Conservation (phyloP, 139 green algal genomes). For the Eudorina sp. region DNA sequence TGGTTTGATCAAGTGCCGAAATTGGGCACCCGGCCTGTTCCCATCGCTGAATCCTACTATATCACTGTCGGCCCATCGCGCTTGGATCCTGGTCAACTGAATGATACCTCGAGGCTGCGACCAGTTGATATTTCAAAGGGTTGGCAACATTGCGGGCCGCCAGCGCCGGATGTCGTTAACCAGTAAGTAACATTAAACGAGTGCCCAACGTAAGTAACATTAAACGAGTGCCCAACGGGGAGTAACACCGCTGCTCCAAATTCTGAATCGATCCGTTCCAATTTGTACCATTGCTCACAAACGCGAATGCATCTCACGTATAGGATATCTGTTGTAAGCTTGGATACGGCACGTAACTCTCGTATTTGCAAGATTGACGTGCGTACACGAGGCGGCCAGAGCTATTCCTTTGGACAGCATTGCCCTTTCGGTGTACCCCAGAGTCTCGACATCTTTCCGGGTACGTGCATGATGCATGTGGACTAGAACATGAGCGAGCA, state of each 20-base stretch:
- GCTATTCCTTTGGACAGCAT: conserved; percentile 21
- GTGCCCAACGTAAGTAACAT: neutral
- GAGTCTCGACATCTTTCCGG: conserved; percentile 10
- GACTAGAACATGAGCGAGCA: neutral
- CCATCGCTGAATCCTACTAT: neutral
- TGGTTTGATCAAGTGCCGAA: conserved; percentile 1
- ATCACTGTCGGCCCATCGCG: neutral
- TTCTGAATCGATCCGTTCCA: too few relatives aligned
- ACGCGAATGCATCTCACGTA: neutral
- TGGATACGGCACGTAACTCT: neutral
- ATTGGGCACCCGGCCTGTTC: neutral
- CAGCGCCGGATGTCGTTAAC: neutral
- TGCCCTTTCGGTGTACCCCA: conserved; percentile 9
- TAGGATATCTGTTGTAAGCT: neutral
- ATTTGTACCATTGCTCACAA: neutral
- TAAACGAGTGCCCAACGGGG: neutral
- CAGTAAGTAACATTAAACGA: neutral
- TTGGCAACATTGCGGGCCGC: neutral
- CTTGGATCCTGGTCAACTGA: neutral
- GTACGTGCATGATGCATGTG: neutral
- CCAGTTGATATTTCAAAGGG: neutral
- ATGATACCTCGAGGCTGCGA: neutral
- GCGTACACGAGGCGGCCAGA: neutral
- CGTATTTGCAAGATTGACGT: conserved; percentile 22
- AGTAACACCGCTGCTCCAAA: too few relatives aligned